phyloP scores from a whole-genome alignment of 1,284 basidiomycete genomes.

The Ustilago trichophora region DNA sequence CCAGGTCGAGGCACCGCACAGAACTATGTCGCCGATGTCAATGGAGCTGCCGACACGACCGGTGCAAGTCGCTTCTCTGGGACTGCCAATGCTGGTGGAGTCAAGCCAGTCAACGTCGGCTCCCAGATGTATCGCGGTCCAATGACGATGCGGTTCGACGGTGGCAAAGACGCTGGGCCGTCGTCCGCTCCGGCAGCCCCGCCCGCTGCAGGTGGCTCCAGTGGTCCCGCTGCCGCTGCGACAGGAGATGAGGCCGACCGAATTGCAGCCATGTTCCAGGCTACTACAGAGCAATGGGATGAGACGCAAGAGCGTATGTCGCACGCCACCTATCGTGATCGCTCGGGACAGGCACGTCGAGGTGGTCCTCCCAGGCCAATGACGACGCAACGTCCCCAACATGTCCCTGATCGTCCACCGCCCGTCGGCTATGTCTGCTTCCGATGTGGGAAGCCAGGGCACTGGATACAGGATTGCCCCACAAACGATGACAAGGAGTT shows the following conservation, averaged over 20 bases:
- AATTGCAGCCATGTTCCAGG: slow-evolving; percentile 94
- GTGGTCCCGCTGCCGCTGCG: slow-evolving; percentile 15
- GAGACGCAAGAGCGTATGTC: slow-evolving; percentile 97
- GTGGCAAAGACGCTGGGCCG: slow-evolving; percentile 5
- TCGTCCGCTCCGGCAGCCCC: slow-evolving; percentile 1
- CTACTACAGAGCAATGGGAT: slow-evolving; percentile 89
- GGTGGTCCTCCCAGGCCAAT: slow-evolving; percentile 53
- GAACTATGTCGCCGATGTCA: slow-evolving; percentile 78
- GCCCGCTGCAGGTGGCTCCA: background rate
- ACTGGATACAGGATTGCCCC: slow-evolving; percentile 99
- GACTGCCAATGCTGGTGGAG: slow-evolving; percentile 30
- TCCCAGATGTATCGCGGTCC: slow-evolving; percentile 48
- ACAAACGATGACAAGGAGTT: slow-evolving; percentile 95
- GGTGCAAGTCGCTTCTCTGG: slow-evolving; percentile 27
- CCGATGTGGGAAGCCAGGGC: slow-evolving; percentile 90
- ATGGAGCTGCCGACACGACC: slow-evolving; percentile 24
- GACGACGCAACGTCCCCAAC: slow-evolving; percentile 30
- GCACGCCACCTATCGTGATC: slow-evolving; percentile 69
- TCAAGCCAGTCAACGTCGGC: slow-evolving; percentile 16
- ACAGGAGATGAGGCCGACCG: slow-evolving; percentile 56
- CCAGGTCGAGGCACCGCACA: slow-evolving; percentile 92
- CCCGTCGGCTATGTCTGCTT: slow-evolving; percentile 94
- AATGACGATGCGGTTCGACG: slow-evolving; percentile 89
- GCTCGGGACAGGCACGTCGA: slow-evolving; percentile 54
- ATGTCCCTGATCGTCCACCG: slow-evolving; percentile 54